Percentiles rank a stretch among this genome's conserved stretches.
Evolutionary conservation across 345 rosid species (phyloP).

Genomic region (Ceriops zippeliana): DNA sequence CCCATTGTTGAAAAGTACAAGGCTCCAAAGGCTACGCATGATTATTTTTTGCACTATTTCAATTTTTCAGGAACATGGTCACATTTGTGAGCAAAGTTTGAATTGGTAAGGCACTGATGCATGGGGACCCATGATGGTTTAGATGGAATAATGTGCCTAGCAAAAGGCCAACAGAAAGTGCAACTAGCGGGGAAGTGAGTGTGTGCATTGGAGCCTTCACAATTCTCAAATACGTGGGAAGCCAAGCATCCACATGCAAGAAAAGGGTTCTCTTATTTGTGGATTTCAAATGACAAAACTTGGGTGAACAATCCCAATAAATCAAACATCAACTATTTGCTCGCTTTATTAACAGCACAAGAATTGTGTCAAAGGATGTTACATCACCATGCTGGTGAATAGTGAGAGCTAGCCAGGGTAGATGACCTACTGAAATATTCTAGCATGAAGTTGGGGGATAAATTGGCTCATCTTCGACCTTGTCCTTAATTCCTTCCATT

Average conservation of each 20-base stretch:
- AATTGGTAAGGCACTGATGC: not conserved
- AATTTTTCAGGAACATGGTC: not conserved
- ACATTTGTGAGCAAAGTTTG: not conserved
- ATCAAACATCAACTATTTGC: slow-evolving; percentile 2
- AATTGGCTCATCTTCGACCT: too few relatives aligned
- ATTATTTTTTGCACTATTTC: slow-evolving; percentile 14
- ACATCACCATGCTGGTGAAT: not conserved
- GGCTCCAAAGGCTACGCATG: slow-evolving; percentile 10
- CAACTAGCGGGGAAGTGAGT: slow-evolving; percentile 5
- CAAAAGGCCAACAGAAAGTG: slow-evolving; percentile 36
- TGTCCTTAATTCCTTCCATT: too few relatives aligned
- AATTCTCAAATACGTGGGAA: not conserved
- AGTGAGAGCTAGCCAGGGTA: not conserved
- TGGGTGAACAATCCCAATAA: not conserved
- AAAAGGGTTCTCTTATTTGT: not conserved
- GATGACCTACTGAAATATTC: too few relatives aligned
- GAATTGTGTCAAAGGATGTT: not conserved
- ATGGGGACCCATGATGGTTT: slow-evolving; percentile 27
- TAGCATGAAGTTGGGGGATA: too few relatives aligned
- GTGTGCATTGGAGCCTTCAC: not conserved
- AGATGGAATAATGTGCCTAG: slow-evolving; percentile 17
- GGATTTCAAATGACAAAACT: not conserved
- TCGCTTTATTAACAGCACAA: slow-evolving; percentile 4
- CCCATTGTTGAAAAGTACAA: slow-evolving; percentile 12
- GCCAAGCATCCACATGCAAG: slow-evolving; percentile 2